Percentiles rank a stretch among this genome's conserved stretches.
Evolutionary conservation across 225 moss, liverwort and hornwort species (phyloP).

Genomic region (Pleurozium schreberi): DNA sequence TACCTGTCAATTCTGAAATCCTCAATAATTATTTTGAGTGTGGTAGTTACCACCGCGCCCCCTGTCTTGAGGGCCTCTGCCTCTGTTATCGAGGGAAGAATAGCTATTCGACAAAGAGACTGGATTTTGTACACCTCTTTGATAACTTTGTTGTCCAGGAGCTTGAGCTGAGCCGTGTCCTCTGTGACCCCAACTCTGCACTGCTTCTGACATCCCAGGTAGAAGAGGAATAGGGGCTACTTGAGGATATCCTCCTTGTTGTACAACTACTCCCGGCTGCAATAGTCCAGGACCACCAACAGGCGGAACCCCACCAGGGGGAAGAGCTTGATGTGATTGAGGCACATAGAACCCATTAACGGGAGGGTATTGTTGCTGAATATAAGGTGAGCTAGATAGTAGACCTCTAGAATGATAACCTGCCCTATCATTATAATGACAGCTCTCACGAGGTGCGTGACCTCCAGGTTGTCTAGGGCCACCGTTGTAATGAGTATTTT

Average conservation of each 20-base stretch:
- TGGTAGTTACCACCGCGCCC: constrained; percentile 25
- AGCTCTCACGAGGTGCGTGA: constrained; percentile 10
- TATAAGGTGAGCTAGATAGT: constrained; percentile 20
- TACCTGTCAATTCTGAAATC: neutral
- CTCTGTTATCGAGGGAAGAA: constrained; percentile 34
- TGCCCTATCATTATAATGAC: constrained; percentile 24
- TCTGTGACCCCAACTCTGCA: constrained; percentile 17
- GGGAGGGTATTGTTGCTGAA: constrained; percentile 28
- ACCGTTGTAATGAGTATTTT: constrained; percentile 8
- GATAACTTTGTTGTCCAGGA: constrained; percentile 27
- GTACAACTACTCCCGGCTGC: constrained; percentile 10
- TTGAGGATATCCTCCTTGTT: constrained; percentile 29
- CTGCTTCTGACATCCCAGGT: constrained; percentile 6
- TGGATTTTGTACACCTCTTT: constrained; percentile 17
- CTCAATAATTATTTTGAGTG: constrained; percentile 31
- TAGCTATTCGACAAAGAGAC: constrained; percentile 18
- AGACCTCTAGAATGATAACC: constrained; percentile 12
- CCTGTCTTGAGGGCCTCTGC: constrained; percentile 25
- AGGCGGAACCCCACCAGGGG: neutral
- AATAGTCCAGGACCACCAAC: constrained; percentile 19
- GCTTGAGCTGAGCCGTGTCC: constrained; percentile 7
- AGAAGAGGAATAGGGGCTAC: constrained; percentile 1
- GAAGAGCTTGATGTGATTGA: constrained; percentile 10
- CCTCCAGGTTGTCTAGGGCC: constrained; percentile 9
- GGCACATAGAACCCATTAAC: constrained; percentile 27